Percentiles rank a stretch among this genome's conserved stretches.
These are phyloP conservation scores for Passalora sequoiae DNA, from an alignment of 2,329 filamentous ascomycete genomes.

Conservation along the genomic window DNA sequence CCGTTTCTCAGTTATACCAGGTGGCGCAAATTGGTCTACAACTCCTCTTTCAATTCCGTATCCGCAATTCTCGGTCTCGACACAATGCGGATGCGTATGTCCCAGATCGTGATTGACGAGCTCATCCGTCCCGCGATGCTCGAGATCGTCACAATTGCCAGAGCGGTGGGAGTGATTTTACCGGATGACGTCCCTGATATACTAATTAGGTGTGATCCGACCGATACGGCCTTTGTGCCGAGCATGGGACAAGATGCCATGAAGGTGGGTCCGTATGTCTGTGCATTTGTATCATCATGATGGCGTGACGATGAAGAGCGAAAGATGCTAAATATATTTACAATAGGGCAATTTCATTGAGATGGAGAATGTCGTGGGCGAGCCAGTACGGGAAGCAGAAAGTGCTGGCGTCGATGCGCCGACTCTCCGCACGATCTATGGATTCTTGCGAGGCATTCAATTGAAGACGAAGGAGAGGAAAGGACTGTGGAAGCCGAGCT, in stretches of 20 bases:
- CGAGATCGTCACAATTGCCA: constrained; percentile 48
- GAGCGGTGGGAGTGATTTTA: constrained; percentile 41
- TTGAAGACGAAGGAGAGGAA: constrained; percentile 44
- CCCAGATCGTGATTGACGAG: constrained; percentile 42
- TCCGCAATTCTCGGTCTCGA: constrained; percentile 50
- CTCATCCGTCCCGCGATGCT: constrained; percentile 51
- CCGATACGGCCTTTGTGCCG: constrained; percentile 47
- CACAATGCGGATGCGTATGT: constrained; percentile 47
- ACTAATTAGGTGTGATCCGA: constrained; percentile 48
- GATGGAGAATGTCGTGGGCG: constrained; percentile 53
- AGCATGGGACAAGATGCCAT: constrained; percentile 53
- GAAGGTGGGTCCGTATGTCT: constrained; percentile 36
- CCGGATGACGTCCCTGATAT: constrained; percentile 41
- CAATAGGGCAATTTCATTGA: constrained; percentile 51
- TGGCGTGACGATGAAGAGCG: no score
- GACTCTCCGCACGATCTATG: constrained; percentile 47
- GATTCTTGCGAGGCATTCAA: constrained; percentile 47
- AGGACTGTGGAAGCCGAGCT: constrained; percentile 33
- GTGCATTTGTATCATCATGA: no score
- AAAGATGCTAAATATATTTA: constrained; percentile 4
- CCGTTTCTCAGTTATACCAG: no score
- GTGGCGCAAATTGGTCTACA: constrained; percentile 51
- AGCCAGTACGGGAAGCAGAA: constrained; percentile 51
- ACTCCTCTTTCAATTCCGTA: constrained; percentile 50
- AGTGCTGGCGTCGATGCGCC: constrained; percentile 47